Base-by-base conservation (phyloP, 2,329 filamentous ascomycete species). In the Lecanicillium sp. region DNA sequence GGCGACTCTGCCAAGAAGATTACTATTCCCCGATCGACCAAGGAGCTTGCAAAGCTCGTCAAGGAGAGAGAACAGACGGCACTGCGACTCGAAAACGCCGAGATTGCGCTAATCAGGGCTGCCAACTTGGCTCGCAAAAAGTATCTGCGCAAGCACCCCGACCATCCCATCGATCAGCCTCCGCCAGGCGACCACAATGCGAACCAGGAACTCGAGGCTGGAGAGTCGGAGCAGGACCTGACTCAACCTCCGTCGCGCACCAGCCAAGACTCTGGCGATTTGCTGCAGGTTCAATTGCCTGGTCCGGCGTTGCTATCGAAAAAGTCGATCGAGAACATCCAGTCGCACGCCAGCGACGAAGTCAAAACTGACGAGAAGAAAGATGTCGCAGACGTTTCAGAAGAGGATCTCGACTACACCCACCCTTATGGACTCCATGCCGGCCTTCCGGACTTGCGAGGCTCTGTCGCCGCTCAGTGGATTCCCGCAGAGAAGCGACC, bases 31-130 rank as follows among this genome's bases (percentile, higher is more conserved):
- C 81, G 81, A 12, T 84, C 94, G 43, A 82, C 79, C 13, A 77
- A 81, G 41, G 77, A 88, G 38, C 71, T 97, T 2, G 82, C 87
- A 46, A 79, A 94, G 9, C 68, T 88, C 39, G 87, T 96, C 29
- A 75, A 87, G 50, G 78, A 94, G 48, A 80, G 92, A 29, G 81
- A 95, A 55, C 77, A 84, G 57, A 78, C 79, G 5, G 86, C 88
- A 3, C 77, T 84, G 67, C 81, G 84, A 49, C 73, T 98, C 5
- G 92, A 98, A 58, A 81, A 71, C 45, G 87, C 89, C 19, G 89
- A 97, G 64, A 82, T 90, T 19, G 83, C 86, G 53, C 72, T 97
- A 7, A 86, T 96, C 54, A 84, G 81, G 50, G 69, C 79, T 31
- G 86, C 86, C 33, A 90, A 92, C 60, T 74, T 72, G 43, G 77